These are phyloP conservation scores for Botrytis fragariae DNA, from an alignment of 2,329 filamentous ascomycete genomes.

Conservation along the genomic window DNA sequence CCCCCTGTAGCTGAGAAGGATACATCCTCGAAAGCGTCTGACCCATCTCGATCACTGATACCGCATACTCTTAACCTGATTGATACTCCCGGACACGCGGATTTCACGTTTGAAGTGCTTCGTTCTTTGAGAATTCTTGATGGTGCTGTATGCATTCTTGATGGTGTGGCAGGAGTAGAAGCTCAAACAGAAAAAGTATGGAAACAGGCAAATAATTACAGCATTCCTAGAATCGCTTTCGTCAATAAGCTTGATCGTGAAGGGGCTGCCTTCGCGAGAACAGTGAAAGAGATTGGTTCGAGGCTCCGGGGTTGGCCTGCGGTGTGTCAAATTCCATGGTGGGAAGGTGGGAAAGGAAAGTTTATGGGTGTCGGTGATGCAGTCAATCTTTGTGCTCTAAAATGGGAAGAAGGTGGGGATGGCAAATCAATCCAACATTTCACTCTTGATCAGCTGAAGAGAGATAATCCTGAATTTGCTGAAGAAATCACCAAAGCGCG, in stretches of 20 bases:
- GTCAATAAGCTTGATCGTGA: slow-evolving; percentile 85
- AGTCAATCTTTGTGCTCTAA: slow-evolving; percentile 69
- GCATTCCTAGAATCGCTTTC: slow-evolving; percentile 77
- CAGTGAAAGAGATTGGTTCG: slow-evolving; percentile 80
- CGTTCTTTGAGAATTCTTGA: slow-evolving; percentile 85
- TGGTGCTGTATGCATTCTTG: slow-evolving; percentile 87
- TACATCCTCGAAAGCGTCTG: slow-evolving; percentile 34
- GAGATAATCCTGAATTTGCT: slow-evolving; percentile 49
- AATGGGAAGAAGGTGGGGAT: slow-evolving; percentile 67
- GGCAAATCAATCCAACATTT: slow-evolving; percentile 60
- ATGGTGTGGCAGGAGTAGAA: slow-evolving; percentile 90
- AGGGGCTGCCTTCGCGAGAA: slow-evolving; percentile 77
- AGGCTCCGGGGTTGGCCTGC: slow-evolving; percentile 81
- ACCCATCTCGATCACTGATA: slow-evolving; percentile 49
- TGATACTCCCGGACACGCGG: slow-evolving; percentile 93
- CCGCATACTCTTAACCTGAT: slow-evolving; percentile 83
- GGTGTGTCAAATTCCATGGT: slow-evolving; percentile 95
- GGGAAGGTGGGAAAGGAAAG: slow-evolving; percentile 67
- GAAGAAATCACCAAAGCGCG: slow-evolving; percentile 74
- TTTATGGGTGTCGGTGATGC: slow-evolving; percentile 85
- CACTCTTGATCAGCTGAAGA: slow-evolving; percentile 52
- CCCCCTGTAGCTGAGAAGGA: slow-evolving; percentile 51
- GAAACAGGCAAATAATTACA: slow-evolving; percentile 82
- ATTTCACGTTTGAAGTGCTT: slow-evolving; percentile 96
- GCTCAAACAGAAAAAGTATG: slow-evolving; percentile 97